Evolutionary conservation across 192 early-diverging fungal species (phyloP).

Genomic region (Backusella parvicylindrica): DNA sequence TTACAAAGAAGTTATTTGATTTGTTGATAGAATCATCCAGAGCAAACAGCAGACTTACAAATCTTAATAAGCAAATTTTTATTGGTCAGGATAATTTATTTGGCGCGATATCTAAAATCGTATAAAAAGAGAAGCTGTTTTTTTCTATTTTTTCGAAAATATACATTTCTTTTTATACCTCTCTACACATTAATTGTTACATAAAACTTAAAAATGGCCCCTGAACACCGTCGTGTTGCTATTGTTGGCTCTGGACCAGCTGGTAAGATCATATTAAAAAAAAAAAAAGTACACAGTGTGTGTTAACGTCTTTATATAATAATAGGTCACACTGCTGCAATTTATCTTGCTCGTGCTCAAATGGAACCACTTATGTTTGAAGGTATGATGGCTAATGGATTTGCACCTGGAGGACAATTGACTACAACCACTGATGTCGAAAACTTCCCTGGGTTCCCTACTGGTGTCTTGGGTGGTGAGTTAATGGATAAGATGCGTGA

Average conservation of each 20-base stretch:
- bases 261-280: slow-evolving; percentile 31
- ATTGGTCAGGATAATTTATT: not conserved
- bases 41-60: not conserved
- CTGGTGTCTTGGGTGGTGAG: slow-evolving; percentile 80
- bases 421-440: slow-evolving; percentile 98
- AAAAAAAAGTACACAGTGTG: not conserved
- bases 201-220: slow-evolving; percentile 13
- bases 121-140: not conserved
- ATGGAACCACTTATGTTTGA: slow-evolving; percentile 91
- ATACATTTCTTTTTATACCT: not conserved
- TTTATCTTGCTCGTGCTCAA: slow-evolving; percentile 93
- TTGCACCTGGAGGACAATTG: slow-evolving; percentile 62
- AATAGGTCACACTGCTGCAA: slow-evolving; percentile 89
- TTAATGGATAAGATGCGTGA: slow-evolving; percentile 82
- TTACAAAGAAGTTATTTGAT: not conserved
- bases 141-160: not conserved
- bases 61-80: not conserved
- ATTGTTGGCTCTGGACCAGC: slow-evolving; percentile 94
- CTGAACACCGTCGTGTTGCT: slow-evolving; percentile 50
- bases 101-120: not conserved
- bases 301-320: not conserved
- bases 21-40: not conserved
- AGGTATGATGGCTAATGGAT: slow-evolving; percentile 91
- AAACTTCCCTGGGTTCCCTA: slow-evolving; percentile 93
- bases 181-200: not conserved